These are phyloP conservation scores for Plasmodium blacklocki DNA, from an alignment of 169 alveolate genomes.

Conservation along the genomic window DNA sequence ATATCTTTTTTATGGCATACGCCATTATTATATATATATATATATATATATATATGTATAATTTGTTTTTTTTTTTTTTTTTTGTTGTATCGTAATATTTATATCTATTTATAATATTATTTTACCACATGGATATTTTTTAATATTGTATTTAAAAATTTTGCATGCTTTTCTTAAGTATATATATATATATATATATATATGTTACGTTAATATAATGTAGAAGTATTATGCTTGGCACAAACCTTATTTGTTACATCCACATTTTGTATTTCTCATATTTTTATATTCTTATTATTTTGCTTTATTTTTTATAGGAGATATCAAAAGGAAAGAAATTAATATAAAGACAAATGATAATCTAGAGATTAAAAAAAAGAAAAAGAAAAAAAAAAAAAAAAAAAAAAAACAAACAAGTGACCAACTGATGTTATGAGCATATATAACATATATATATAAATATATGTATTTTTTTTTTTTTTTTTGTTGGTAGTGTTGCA, in stretches of 20 bases:
- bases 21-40: too few relatives aligned
- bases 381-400: neutral
- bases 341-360: constrained; percentile 44
- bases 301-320: constrained; percentile 22
- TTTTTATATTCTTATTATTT: neutral
- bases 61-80: neutral
- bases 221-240: neutral
- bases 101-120: neutral
- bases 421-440: constrained; percentile 15
- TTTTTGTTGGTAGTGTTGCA: neutral
- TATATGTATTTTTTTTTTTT: neutral
- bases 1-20: too few relatives aligned
- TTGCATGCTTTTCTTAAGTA: neutral
- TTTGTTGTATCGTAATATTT: neutral
- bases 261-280: neutral
- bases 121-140: too few relatives aligned
- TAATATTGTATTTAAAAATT: too few relatives aligned
- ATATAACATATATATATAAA: neutral
- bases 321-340: constrained; percentile 36
- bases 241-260: neutral
- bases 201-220: neutral
- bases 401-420: neutral
- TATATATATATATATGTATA: neutral
- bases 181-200: constrained; percentile 1
- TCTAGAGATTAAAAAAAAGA: neutral